Percentiles rank a stretch among this genome's conserved stretches.
These are phyloP conservation scores for Zygoascus sp. DNA, from an alignment of 1,139 yeast species.

Conservation along the genomic window DNA sequence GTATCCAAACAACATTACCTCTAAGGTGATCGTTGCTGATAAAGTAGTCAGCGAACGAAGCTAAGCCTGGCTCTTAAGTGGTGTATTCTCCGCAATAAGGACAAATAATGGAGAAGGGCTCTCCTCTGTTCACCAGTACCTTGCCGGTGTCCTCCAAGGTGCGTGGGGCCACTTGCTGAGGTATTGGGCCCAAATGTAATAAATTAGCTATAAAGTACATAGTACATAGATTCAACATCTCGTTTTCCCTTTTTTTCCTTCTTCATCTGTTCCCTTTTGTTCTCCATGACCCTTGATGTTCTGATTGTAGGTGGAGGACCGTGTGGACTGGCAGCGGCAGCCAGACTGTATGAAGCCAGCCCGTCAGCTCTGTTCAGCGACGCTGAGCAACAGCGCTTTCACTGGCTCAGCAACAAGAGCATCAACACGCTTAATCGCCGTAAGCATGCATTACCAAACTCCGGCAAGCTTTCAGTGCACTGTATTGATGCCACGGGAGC, in stretches of 20 bases:
- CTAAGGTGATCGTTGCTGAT: slow-evolving; percentile 6
- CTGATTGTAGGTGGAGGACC: slow-evolving; percentile 21
- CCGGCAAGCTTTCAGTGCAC: slow-evolving; percentile 12
- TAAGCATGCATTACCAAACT: background rate
- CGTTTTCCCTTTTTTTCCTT: too few relatives aligned
- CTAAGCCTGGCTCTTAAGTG: background rate
- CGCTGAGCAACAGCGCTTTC: slow-evolving; percentile 22
- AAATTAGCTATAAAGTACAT: too few relatives aligned
- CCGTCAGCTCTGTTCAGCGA: slow-evolving; percentile 22
- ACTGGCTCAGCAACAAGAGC: slow-evolving; percentile 19
- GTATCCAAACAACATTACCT: slow-evolving; percentile 6
- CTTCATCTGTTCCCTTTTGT: too few relatives aligned
- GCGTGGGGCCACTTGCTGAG: too few relatives aligned
- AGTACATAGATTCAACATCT: too few relatives aligned
- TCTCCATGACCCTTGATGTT: slow-evolving; percentile 14
- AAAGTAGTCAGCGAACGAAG: background rate
- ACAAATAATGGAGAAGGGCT: too few relatives aligned
- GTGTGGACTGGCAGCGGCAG: slow-evolving; percentile 21
- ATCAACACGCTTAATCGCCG: slow-evolving; percentile 1
- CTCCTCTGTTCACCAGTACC: too few relatives aligned
- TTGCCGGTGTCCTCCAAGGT: background rate
- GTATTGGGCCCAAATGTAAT: too few relatives aligned
- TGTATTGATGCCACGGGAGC: slow-evolving; percentile 17
- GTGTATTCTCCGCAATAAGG: too few relatives aligned
- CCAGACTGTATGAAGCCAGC: slow-evolving; percentile 18